These are phyloP conservation scores for Leccinum disarticulatum DNA, from an alignment of 768 basidiomycete species.

Conservation along the genomic window DNA sequence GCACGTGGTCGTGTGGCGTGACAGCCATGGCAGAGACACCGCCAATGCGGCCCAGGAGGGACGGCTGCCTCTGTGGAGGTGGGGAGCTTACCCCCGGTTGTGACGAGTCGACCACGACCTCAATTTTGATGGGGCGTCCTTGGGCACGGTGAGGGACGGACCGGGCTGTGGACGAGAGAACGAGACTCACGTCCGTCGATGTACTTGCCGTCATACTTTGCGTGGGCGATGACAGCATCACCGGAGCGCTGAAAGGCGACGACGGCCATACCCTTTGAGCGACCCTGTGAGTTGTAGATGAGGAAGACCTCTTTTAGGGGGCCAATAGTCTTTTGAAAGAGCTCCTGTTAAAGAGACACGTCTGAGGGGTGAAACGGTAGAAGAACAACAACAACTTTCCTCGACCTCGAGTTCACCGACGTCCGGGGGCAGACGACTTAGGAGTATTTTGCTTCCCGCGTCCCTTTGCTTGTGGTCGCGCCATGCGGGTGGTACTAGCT, in stretches of 20 bases:
- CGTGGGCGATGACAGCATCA: conserved; percentile 61
- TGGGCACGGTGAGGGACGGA: neutral
- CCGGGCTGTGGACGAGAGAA: neutral
- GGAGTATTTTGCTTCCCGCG: conserved; percentile 62
- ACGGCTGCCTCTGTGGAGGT: conserved; percentile 33
- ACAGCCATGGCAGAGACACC: conserved; percentile 7
- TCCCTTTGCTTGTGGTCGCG: conserved; percentile 40
- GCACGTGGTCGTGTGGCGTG: conserved; percentile 13
- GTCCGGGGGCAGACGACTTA: conserved; percentile 66
- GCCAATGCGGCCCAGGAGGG: conserved; percentile 40
- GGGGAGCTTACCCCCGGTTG: conserved; percentile 18
- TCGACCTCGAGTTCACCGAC: conserved; percentile 68
- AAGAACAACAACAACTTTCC: conserved; percentile 37
- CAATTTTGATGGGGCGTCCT: conserved; percentile 69
- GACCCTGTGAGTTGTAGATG: conserved; percentile 73
- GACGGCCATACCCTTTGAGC: conserved; percentile 79
- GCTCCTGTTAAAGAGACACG: conserved; percentile 45
- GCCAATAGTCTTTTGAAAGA: conserved; percentile 76
- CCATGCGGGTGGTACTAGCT: conserved; percentile 63
- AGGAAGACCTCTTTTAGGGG: conserved; percentile 69
- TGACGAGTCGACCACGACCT: conserved; percentile 55
- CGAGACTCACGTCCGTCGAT: conserved; percentile 56
- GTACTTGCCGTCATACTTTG: conserved; percentile 75
- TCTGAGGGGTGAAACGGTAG: conserved; percentile 1
- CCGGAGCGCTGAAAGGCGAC: conserved; percentile 62